Conservation (phyloP, 2,329 filamentous ascomycete species). For the Dactylella cylindrospora region DNA sequence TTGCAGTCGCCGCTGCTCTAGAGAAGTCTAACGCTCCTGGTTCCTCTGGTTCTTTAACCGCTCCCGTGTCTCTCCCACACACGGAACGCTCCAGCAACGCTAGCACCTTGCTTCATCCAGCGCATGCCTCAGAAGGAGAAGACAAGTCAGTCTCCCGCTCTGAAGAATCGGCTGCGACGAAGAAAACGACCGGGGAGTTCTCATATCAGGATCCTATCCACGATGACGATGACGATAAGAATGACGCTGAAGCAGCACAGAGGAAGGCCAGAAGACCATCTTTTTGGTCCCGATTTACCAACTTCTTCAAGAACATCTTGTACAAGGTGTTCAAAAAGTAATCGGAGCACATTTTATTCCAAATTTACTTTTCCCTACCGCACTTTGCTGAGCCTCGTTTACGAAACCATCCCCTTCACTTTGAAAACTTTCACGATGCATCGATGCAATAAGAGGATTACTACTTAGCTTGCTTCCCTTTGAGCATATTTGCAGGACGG, state of each 20-base stretch:
- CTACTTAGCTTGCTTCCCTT: no score
- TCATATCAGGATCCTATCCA: constrained; percentile 3
- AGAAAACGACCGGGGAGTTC: constrained; percentile 2
- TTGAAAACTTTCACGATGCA: no score
- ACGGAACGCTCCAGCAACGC: constrained; percentile 40
- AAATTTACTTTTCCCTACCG: no score
- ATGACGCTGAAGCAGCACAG: not conserved
- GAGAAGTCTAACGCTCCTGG: constrained; percentile 6
- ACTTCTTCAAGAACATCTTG: constrained; percentile 15
- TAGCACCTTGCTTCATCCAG: constrained; percentile 22
- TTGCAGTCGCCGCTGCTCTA: constrained; percentile 25
- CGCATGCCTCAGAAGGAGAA: constrained; percentile 11
- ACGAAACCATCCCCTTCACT: no score
- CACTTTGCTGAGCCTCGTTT: no score
- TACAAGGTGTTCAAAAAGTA: constrained; percentile 21
- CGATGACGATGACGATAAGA: not conserved
- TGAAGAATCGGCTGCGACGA: not conserved
- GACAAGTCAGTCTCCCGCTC: constrained; percentile 1
- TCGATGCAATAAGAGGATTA: no score
- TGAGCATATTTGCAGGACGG: no score
- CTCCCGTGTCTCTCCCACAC: constrained; percentile 13
- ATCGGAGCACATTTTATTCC: not conserved
- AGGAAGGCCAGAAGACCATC: not conserved
- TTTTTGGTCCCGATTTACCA: constrained; percentile 15
- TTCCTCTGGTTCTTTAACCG: not conserved